Conservation (phyloP, 2,329 filamentous ascomycete genomes). For the Aspergillus sp. region DNA sequence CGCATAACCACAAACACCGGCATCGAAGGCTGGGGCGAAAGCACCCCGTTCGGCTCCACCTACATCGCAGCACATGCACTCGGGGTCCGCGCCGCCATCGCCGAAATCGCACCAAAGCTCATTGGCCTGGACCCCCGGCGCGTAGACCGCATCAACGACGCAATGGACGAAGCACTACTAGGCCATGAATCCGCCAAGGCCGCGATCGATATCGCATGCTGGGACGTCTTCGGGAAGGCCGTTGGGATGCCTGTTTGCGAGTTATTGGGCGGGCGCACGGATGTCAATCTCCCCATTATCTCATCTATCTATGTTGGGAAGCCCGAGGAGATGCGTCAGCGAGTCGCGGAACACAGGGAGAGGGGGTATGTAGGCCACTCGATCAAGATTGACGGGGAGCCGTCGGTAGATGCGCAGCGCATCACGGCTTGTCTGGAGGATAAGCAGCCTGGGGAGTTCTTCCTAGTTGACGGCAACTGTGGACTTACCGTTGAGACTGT, state of each 20-base stretch:
- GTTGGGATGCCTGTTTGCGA: slow-evolving; percentile 26
- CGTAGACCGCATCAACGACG: slow-evolving; percentile 30
- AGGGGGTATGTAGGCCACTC: not conserved
- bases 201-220: slow-evolving; percentile 22
- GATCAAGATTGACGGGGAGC: not conserved
- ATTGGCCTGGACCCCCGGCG: slow-evolving; percentile 26
- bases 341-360: not conserved
- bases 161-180: slow-evolving; percentile 25
- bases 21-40: slow-evolving; percentile 29
- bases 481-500: slow-evolving; percentile 22
- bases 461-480: slow-evolving; percentile 23
- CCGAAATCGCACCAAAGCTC: slow-evolving; percentile 24
- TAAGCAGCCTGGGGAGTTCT: slow-evolving; percentile 18
- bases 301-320: slow-evolving; percentile 9
- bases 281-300: slow-evolving; percentile 14
- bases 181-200: slow-evolving; percentile 27
- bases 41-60: slow-evolving; percentile 21
- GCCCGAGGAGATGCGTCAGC: not conserved
- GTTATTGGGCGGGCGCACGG: slow-evolving; percentile 25
- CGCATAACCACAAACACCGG: slow-evolving; percentile 24
- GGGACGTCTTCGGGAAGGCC: slow-evolving; percentile 26
- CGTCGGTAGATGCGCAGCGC: not conserved
- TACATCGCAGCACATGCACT: slow-evolving; percentile 23
- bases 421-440: slow-evolving; percentile 9
- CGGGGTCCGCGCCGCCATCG: slow-evolving; percentile 25